Percentiles rank a stretch among this genome's conserved stretches.
These are phyloP conservation scores for Starmerella potacharoeniae DNA, from an alignment of 805 yeast species.

Conservation along the genomic window DNA sequence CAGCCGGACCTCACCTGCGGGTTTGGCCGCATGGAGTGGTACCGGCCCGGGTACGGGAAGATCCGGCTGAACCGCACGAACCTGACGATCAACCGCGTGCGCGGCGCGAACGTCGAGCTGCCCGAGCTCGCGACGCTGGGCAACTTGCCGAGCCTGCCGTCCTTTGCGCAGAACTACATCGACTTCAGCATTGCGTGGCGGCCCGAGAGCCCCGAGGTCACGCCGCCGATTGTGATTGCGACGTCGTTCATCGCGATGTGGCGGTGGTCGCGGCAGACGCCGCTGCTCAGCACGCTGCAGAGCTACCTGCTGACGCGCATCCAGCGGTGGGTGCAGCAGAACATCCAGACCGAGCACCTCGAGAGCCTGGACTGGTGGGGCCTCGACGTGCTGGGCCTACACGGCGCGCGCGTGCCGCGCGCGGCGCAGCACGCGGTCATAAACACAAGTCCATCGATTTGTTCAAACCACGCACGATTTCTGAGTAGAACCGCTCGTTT, in stretches of 20 bases:
- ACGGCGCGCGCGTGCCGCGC: not conserved
- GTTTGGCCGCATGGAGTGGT: not conserved
- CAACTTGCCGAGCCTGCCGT: not conserved
- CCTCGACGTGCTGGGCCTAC: not conserved
- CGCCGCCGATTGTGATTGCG: constrained; percentile 1
- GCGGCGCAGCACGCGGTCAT: not conserved
- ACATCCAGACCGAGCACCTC: not conserved
- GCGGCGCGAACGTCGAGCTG: not conserved
- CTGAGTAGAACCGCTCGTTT: constrained; percentile 8
- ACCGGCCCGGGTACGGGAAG: not conserved
- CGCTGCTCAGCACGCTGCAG: not conserved
- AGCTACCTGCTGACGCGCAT: not conserved
- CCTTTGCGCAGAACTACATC: not conserved
- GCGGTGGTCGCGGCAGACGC: constrained; percentile 10
- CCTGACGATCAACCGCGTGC: not conserved
- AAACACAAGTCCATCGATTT: constrained; percentile 15
- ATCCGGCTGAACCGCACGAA: constrained; percentile 4
- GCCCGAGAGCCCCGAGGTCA: not conserved
- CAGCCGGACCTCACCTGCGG: not conserved
- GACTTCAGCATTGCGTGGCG: not conserved
- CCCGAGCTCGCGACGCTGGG: constrained; percentile 3
- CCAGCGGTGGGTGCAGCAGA: constrained; percentile 3
- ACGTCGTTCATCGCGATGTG: constrained; percentile 12
- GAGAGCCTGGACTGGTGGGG: not conserved
- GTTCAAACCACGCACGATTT: constrained; percentile 6